Evolutionary conservation across 192 early-diverging fungal species (phyloP), one percentile per base, ranked within the genome.

Genomic region (Mortierella hygrophila): DNA sequence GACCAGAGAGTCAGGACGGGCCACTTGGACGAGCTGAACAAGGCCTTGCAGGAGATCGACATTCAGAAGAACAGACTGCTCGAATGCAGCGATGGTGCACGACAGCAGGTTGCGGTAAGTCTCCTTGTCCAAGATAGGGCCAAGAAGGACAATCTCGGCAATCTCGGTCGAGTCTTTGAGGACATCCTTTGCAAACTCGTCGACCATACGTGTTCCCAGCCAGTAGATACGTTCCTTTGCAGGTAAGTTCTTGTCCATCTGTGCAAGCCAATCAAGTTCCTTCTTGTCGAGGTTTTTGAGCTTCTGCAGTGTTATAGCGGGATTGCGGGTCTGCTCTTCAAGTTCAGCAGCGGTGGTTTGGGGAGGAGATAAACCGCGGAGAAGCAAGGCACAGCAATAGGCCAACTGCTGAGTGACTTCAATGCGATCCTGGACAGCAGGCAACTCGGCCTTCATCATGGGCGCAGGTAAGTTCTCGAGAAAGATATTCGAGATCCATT

Each of bases 111-210:
- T 5, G 29, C 69, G 69, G 38, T 20, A 70, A 4, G 7, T 8
- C 37, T 70, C 69, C 16, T 70, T 70, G 8, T 70, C 69, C 37
- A 70, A n/a, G 6, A 70, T 40, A 70, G 69, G 69, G 6, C 69
- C 69, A 20, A 70, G 35, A 8, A 70, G 69, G 16, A 38, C 37
- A 5, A 70, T 38, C 40, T 70, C 69, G 32, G 18, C 7, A 38
- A 70, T 70, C 29, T 32, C 35, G 29, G 21, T 38, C 37, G 69
- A 70, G 69, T 29, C 37, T 37, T 70, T 70, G 69, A 20, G 20
- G 23, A n/a, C 35, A 40, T 37, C 15, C 1, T 37, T 38, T 6
- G 38, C 38, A 18, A 70, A 70, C 37, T 38, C 38, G 37, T 70
- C 35, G 69, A 70, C 69, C 69, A 38, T 70, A 2, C 37, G 69